Evolutionary conservation across 495 filamentous ascomycete genomes (phyloP), one percentile per base, ranked within the genome.

Genomic region (Talaromyces stipitatus): DNA sequence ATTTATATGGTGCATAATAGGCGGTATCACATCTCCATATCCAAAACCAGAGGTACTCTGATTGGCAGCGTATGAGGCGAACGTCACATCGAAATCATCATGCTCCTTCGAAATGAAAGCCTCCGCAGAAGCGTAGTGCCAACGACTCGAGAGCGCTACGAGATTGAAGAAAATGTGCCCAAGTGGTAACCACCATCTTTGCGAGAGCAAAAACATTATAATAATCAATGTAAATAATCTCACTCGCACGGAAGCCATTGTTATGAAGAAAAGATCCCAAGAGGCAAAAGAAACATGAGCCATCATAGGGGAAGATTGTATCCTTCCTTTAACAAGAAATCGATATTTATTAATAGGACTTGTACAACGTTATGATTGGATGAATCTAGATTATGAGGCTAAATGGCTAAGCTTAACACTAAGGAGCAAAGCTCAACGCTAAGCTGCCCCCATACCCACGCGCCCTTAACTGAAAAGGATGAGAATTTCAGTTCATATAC

Each of bases 31-130:
- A 55, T 73, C 69, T 3, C 62, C 55, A 33, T 66, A 66, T 10
- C 20, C 9, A 2, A 64, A 63, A 1, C 58, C 61, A 5, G 69
- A 62, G 23, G 65, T 64, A 6, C 58, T 41, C 58, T 73, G 70
- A 41, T 60, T 41, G 10, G 29, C 32, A 48, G 57, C 59, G 61
- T 75, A 72, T 53, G 66, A 69, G 16, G 61, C 61, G 56, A 75
- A 75, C 4, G 62, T 71, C 12, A 75, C 29, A 57, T 75, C 72
- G 58, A 75, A 75, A 29, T 50, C 61, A 57, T 71, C 69, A 48
- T 26, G 48, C 7, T 64, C 43, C 18, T 60, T 41, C 0, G 68
- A 69, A 38, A 75, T 55, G 14, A 68, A 56, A 54, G 71, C 72
- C 2, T 18, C 33, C 1, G 59, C 28, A 43, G 63, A 51, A 52